A percentile compares a stretch with the other conserved stretches of the same genome.
phyloP scores from a whole-genome alignment of 179 eudicot genomes.

The Camellia oleifera region DNA sequence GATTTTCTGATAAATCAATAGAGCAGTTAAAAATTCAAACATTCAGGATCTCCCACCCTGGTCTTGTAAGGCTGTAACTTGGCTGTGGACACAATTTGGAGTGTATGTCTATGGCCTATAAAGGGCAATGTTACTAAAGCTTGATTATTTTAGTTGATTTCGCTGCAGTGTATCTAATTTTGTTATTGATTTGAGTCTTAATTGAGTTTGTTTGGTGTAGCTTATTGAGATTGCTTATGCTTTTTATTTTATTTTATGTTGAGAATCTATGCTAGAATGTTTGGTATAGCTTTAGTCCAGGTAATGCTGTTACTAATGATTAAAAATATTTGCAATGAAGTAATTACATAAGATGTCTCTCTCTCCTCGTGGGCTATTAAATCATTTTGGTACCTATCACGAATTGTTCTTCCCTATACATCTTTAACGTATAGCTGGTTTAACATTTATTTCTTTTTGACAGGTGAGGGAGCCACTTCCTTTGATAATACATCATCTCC shows the following conservation, averaged over 20 bases:
- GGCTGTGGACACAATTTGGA: background rate
- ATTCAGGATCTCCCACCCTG: background rate
- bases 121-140: background rate
- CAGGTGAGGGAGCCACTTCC: constrained; percentile 93
- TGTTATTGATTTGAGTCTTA: too few species aligned
- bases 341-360: background rate
- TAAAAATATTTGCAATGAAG: background rate
- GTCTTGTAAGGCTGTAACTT: background rate
- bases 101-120: background rate
- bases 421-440: background rate
- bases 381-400: background rate
- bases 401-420: background rate
- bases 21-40: background rate
- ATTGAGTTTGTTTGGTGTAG: too few species aligned
- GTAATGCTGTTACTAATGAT: background rate
- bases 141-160: too few species aligned
- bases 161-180: background rate
- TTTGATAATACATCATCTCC: constrained; percentile 85
- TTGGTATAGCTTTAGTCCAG: background rate
- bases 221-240: background rate
- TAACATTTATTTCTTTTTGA: constrained; percentile 9
- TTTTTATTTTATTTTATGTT: background rate
- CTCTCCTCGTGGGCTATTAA: background rate
- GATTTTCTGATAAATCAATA: background rate
- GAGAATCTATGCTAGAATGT: background rate